phyloP scores from a whole-genome alignment of 768 basidiomycete genomes.

The Phylloporus sp. region DNA sequence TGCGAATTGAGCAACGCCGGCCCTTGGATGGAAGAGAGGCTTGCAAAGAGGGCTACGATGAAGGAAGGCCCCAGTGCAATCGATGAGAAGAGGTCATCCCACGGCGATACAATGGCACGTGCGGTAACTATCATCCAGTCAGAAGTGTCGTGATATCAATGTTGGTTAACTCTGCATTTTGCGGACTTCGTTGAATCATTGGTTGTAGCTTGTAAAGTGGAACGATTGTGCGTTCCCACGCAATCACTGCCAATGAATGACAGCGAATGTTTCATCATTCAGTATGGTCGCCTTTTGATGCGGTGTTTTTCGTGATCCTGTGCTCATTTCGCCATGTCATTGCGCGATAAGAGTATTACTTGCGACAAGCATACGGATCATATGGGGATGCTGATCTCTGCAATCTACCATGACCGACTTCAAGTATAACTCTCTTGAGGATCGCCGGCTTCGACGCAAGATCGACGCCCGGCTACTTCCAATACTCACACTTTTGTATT shows the following conservation, averaged over 20 bases:
- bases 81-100: constrained; percentile 11
- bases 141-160: constrained; percentile 4
- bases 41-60: constrained; percentile 15
- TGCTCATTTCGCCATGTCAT: constrained; percentile 2
- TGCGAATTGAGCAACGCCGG: constrained; percentile 62
- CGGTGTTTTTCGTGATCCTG: not conserved
- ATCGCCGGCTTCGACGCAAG: constrained; percentile 29
- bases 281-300: too few relatives aligned
- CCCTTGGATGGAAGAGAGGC: constrained; percentile 63
- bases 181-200: not conserved
- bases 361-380: not conserved
- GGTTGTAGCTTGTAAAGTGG: not conserved
- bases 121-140: not conserved
- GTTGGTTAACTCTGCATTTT: not conserved
- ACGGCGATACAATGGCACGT: not conserved
- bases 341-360: constrained; percentile 1
- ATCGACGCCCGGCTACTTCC: constrained; percentile 36
- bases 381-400: not conserved
- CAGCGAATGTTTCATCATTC: too few relatives aligned
- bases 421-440: constrained; percentile 8
- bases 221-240: not conserved
- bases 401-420: constrained; percentile 4
- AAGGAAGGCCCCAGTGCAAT: not conserved
- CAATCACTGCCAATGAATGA: too few relatives aligned
- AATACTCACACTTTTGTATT: constrained; percentile 36